phyloP scores from a whole-genome alignment of 1,139 yeast genomes.

The Geotrichum armillariae region DNA sequence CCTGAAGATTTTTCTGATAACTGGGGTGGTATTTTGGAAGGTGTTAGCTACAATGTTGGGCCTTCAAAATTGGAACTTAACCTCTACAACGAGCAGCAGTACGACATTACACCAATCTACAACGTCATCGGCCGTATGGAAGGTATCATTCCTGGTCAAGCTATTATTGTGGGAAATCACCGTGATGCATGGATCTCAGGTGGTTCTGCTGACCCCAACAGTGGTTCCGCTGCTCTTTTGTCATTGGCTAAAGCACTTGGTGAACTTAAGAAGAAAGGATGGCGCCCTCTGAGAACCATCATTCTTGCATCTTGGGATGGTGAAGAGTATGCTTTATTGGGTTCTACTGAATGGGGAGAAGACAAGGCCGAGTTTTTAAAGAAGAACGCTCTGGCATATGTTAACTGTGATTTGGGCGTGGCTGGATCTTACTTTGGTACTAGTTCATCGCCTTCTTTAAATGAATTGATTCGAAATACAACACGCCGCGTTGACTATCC shows the following conservation, averaged over 20 bases:
- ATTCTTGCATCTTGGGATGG: slow-evolving; percentile 72
- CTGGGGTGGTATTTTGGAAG: slow-evolving; percentile 53
- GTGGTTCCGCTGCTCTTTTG: slow-evolving; percentile 60
- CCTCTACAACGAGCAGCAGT: slow-evolving; percentile 56
- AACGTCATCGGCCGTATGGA: slow-evolving; percentile 58
- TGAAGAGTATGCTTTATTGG: slow-evolving; percentile 66
- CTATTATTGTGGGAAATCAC: slow-evolving; percentile 64
- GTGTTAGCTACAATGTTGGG: slow-evolving; percentile 57
- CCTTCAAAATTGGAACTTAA: slow-evolving; percentile 56
- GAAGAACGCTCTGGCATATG: slow-evolving; percentile 54
- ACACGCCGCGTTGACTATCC: slow-evolving; percentile 51
- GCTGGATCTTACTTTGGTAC: slow-evolving; percentile 51
- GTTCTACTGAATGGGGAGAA: slow-evolving; percentile 72
- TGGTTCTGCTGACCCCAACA: slow-evolving; percentile 72
- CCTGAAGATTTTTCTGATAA: slow-evolving; percentile 35
- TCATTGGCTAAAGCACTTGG: slow-evolving; percentile 59
- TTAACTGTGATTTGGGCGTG: slow-evolving; percentile 63
- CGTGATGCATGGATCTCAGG: slow-evolving; percentile 75
- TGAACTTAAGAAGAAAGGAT: slow-evolving; percentile 51
- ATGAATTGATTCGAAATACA: slow-evolving; percentile 43
- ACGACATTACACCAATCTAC: slow-evolving; percentile 55
- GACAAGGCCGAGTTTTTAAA: slow-evolving; percentile 46
- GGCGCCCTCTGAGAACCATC: slow-evolving; percentile 65
- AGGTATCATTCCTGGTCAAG: slow-evolving; percentile 51
- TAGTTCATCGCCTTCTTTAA: slow-evolving; percentile 54